phyloP scores from a whole-genome alignment of 75 land plant genomes.

The Chamaecyparis obtusa region DNA sequence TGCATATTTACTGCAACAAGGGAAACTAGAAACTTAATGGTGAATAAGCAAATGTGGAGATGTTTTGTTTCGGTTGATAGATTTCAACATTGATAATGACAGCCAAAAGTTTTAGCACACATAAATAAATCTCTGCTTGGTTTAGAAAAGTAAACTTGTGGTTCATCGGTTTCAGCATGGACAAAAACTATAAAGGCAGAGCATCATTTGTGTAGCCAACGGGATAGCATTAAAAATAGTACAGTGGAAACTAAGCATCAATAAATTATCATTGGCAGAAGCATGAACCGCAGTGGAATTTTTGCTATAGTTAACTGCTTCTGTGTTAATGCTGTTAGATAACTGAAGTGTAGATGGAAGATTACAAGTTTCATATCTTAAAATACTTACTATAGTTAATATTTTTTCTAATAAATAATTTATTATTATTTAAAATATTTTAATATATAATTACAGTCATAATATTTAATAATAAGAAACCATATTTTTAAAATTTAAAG shows the following conservation, averaged over 20 bases:
- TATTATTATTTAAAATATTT: too few species aligned
- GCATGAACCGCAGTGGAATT: slow-evolving; percentile 32
- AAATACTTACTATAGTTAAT: too few species aligned
- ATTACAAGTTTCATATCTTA: too few species aligned
- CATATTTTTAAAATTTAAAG: too few species aligned
- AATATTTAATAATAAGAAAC: too few species aligned
- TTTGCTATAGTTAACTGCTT: slow-evolving; percentile 15
- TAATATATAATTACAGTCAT: too few species aligned
- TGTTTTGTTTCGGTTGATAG: neutral
- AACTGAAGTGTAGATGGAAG: slow-evolving; percentile 20
- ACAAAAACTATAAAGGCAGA: too few species aligned
- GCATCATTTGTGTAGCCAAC: too few species aligned
- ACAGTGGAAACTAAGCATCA: too few species aligned
- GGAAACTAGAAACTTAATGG: neutral
- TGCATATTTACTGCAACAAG: neutral
- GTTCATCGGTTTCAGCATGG: neutral
- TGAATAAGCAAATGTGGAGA: neutral
- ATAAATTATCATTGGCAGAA: slow-evolving; percentile 25
- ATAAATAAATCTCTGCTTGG: too few species aligned
- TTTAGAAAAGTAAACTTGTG: neutral
- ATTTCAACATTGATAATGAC: neutral
- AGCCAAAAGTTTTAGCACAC: neutral
- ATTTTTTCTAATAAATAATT: too few species aligned
- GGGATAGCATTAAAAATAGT: too few species aligned
- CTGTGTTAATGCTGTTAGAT: neutral